Conservation (phyloP, 352 stramenopile species). For the Phytopythium oedochilum region DNA sequence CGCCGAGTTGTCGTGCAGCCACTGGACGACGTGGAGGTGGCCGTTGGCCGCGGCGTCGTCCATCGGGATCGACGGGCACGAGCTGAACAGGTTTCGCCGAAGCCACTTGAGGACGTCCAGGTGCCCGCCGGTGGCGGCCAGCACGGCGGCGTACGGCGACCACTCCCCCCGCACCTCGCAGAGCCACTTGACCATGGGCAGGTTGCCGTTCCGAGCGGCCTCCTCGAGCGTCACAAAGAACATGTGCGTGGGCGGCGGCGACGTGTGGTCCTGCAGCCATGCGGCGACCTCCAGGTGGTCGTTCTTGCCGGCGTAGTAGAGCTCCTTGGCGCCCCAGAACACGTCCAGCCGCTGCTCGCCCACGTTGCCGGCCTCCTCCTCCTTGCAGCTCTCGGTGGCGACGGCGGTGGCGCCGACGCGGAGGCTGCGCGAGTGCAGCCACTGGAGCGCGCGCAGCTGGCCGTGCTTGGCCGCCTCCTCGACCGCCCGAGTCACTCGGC, state of each 20-base stretch:
- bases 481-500: slow-evolving; percentile 21
- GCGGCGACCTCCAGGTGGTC: slow-evolving; percentile 22
- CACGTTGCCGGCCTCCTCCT: not conserved
- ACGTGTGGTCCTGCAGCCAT: slow-evolving; percentile 35
- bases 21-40: slow-evolving; percentile 16
- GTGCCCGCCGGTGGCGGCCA: slow-evolving; percentile 24
- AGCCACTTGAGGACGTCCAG: slow-evolving; percentile 26
- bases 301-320: slow-evolving; percentile 30
- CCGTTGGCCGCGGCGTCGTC: slow-evolving; percentile 20
- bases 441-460: slow-evolving; percentile 17
- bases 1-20: slow-evolving; percentile 25
- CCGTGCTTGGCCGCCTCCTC: slow-evolving; percentile 27
- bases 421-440: slow-evolving; percentile 10
- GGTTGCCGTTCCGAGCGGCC: slow-evolving; percentile 20
- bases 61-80: slow-evolving; percentile 27
- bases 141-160: slow-evolving; percentile 24
- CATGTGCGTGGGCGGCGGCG: slow-evolving; percentile 27
- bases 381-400: not conserved
- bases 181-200: slow-evolving; percentile 25
- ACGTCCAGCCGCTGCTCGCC: slow-evolving; percentile 3
- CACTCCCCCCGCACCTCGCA: slow-evolving; percentile 23
- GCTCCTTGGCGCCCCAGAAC: slow-evolving; percentile 28
- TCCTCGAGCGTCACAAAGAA: slow-evolving; percentile 34
- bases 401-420: not conserved
- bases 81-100: slow-evolving; percentile 27